phyloP scores from a whole-genome alignment of 108 stramenopile species.

The Conticribra guillardii region DNA sequence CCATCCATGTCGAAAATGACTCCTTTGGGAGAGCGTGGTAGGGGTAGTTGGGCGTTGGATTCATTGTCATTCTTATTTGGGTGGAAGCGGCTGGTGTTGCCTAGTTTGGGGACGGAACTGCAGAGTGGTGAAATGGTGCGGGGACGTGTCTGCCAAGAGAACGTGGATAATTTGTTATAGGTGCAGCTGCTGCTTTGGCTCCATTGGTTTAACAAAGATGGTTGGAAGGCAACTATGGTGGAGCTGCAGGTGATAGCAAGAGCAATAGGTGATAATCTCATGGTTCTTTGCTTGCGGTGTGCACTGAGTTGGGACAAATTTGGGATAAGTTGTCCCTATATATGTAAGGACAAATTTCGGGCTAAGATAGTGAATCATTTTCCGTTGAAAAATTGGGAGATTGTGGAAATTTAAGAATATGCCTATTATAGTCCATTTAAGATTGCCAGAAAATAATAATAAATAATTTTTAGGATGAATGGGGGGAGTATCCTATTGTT shows the following conservation, averaged over 20 bases:
- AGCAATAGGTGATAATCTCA: background rate
- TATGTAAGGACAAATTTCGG: too few species aligned
- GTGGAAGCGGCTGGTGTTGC: background rate
- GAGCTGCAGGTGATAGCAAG: background rate
- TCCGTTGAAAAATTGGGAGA: too few species aligned
- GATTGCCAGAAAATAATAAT: too few species aligned
- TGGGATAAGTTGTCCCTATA: too few species aligned
- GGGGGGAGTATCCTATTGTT: too few species aligned
- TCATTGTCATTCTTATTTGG: background rate
- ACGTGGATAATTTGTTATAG: background rate
- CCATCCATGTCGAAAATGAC: slow-evolving; percentile 57
- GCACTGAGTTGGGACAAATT: too few species aligned
- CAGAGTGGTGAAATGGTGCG: background rate
- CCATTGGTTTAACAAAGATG: background rate
- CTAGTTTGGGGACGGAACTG: background rate
- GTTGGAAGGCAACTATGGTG: background rate
- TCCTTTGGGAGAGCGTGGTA: slow-evolving; percentile 23
- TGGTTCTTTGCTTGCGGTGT: too few species aligned
- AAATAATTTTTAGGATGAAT: too few species aligned
- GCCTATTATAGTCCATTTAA: too few species aligned
- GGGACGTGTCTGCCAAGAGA: background rate
- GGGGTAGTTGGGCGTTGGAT: background rate
- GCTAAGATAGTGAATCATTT: too few species aligned
- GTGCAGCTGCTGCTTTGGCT: background rate
- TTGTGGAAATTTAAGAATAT: too few species aligned